Base-by-base conservation (phyloP, 2,329 filamentous ascomycete genomes). In the Fusarium chaquense region DNA sequence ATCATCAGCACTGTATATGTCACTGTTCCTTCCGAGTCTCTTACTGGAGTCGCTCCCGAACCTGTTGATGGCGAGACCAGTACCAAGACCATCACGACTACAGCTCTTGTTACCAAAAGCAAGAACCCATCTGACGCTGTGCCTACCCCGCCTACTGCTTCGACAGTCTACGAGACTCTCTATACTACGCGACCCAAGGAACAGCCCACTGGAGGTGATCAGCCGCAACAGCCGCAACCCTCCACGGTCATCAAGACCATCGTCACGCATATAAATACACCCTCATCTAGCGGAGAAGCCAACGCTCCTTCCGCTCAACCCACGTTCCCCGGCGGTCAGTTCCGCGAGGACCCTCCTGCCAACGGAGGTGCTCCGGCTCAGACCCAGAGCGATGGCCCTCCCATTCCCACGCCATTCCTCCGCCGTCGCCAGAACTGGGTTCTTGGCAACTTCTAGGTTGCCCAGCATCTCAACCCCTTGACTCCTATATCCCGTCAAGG, bases 1-100 rank as follows among this genome's bases (percentile, higher is more conserved):
- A 75, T 82, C 11, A 62, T 79, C n/a, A 80, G 78, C 1, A 76
- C 80, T 24, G 78, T 79, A 62, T 75, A 74, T 49, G 66, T 72
- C 26, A 83, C 80, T n/a, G 73, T 81, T 16, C 79, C 78, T 11
- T 75, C 76, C 20, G 59, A 61, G 30, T 60, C 61, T 35, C 38
- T 56, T 43, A 62, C 56, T 55, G 71, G 38, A 38, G 58, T 47
- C 28, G 24, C 43, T 22, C 54, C 40, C 26, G 58, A 52, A n/a
- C 55, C 59, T n/a, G 69, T 53, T 11, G 41, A 65, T 49, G 61
- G 56, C n/a, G 54, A 56, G 40, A 56, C 33, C 22, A 70, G 61
- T 24, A 73, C 72, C 47, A 62, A 65, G 59, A 75, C 73, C 11
- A 55, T 62, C 22, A 75, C 71, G 2, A 73, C 69, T 13, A 75